Evolutionary conservation across 129 eudicot species (phyloP), one percentile per base, ranked within the genome.

Genomic region (Flaveria ramosissima): DNA sequence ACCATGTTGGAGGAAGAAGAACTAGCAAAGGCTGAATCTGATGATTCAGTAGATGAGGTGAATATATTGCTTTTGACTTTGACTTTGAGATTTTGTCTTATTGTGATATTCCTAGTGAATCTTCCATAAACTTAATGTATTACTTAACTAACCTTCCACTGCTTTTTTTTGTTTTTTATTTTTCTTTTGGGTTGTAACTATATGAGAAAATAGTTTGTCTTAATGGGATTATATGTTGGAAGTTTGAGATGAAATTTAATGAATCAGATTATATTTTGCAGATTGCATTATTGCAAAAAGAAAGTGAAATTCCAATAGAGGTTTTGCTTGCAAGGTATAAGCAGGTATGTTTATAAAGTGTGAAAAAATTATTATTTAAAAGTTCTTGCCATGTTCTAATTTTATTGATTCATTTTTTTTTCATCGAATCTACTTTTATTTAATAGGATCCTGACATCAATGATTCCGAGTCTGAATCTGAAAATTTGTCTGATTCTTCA

Each of bases 1-100:
- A 92, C 99, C 21, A 86, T 95, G 77, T 66, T 82, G 65, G 99
- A 95, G 86, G 99, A 95, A 89, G 99, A 95, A 74, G 90, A 88
- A 70, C 65, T 89, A 65, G 96, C 90, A 50, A 88, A 92, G 69
- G 77, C 87, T 7, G 99, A 95, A 73, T 27, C 77, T 30, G 76
- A 84, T 66, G 81, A 87, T 77, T 76, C 85, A 59, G 78, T 61
- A 62, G 96, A 91, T 50, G 99, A 95, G 95, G 99, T 89, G 61
- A 78, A 70, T 78, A 41, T 45, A 42, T 24, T 72, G 70, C 52
- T 50, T 36, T 62, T 63, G 30, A 30, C 24, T 73, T 68, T 55
- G 6, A 67, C 16, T 61, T 62, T 64, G 5, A 68, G 3, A 26
- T 68, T 7, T 20, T 47, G 39, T 61, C 24, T 69, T 74, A 42